A percentile compares a stretch with the other conserved stretches of the same genome.
Evolutionary conservation across 2,329 filamentous ascomycete genomes (phyloP).

Genomic region (Pseudogymnoascus sp.): DNA sequence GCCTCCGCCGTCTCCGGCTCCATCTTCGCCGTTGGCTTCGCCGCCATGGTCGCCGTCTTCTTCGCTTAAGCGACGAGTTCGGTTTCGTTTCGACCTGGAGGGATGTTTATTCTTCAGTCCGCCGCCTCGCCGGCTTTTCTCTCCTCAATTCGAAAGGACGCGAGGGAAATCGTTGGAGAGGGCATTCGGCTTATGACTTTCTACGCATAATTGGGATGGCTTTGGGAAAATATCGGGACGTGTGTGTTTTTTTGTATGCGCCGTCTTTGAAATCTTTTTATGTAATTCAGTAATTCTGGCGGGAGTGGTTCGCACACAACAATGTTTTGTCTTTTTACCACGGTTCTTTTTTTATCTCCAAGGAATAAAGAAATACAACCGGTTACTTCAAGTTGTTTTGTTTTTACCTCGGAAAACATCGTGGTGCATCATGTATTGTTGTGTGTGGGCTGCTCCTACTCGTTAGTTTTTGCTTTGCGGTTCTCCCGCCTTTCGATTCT

Average conservation of each 20-base stretch:
- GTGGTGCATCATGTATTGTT: neutral
- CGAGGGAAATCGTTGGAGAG: neutral
- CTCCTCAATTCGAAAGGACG: neutral
- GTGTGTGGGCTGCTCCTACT: neutral
- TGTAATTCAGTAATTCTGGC: neutral
- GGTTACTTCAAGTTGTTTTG: neutral
- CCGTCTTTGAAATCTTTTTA: neutral
- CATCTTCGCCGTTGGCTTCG: constrained; percentile 26
- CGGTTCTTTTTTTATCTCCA: neutral
- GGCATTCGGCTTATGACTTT: neutral
- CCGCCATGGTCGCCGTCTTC: constrained; percentile 24
- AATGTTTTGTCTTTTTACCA: neutral
- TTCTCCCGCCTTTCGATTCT: neutral
- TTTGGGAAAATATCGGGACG: neutral
- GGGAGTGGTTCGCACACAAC: neutral
- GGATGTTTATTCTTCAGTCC: neutral
- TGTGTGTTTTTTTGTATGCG: neutral
- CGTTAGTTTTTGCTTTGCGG: neutral
- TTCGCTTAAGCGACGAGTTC: constrained; percentile 31
- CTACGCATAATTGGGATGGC: constrained; percentile 3
- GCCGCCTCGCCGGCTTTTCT: neutral
- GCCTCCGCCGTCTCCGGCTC: constrained; percentile 26
- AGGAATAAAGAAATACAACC: neutral
- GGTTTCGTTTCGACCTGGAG: neutral
- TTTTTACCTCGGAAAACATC: too few species aligned